Evolutionary conservation across 192 early-diverging fungal species (phyloP).

Genomic region (Backusella australiensis): DNA sequence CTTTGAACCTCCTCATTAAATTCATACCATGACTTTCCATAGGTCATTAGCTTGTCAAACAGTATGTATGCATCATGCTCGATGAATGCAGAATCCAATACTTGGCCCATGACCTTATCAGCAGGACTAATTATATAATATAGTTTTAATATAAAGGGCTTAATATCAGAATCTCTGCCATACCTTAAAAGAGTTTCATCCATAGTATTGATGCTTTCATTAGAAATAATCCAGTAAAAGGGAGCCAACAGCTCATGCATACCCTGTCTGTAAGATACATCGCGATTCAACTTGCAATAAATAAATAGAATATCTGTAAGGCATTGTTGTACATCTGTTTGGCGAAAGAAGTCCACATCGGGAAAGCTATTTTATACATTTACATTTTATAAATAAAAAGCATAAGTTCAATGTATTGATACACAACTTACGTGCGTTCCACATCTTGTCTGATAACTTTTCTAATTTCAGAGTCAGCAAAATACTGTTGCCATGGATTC

Average conservation of each 20-base stretch:
- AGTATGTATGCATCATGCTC: conserved; percentile 87
- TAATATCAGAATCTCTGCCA: conserved; percentile 27
- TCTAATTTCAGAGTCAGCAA: conserved; percentile 80
- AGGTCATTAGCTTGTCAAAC: conserved; percentile 81
- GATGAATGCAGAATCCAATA: conserved; percentile 68
- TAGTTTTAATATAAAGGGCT: background rate
- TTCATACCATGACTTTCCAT: conserved; percentile 86
- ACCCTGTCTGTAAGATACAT: conserved; percentile 93
- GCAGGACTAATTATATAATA: conserved; percentile 28
- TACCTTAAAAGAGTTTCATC: conserved; percentile 1
- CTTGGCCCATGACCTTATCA: conserved; percentile 43
- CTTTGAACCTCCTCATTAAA: conserved; percentile 52
- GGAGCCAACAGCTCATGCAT: conserved; percentile 97
- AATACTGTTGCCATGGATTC: conserved; percentile 95
- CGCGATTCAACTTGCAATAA: conserved; percentile 85
- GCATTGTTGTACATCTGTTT: conserved; percentile 56
- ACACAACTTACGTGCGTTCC: conserved; percentile 70
- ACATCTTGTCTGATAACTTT: conserved; percentile 90
- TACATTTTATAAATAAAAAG: background rate
- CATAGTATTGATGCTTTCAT: conserved; percentile 54
- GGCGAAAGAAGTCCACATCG: conserved; percentile 79
- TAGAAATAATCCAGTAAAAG: conserved; percentile 72
- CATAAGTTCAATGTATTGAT: background rate
- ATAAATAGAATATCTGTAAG: conserved; percentile 87
- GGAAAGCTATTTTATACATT: conserved; percentile 64